Conservation (phyloP, 768 basidiomycete species). For the Pholiota molesta region DNA sequence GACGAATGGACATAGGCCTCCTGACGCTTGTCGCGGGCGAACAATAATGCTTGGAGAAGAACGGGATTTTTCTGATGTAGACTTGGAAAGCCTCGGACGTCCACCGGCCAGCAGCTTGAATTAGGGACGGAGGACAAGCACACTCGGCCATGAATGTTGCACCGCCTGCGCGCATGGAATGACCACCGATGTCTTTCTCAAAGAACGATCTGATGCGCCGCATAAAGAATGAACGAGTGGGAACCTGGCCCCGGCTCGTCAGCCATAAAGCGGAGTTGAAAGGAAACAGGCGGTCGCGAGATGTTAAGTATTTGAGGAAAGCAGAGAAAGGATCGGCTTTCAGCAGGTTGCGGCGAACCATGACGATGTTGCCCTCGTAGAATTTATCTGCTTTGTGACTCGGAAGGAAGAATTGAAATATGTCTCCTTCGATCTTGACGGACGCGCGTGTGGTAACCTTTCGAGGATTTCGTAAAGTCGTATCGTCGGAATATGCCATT, state of each 20-base stretch:
- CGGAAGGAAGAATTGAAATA: too few relatives aligned
- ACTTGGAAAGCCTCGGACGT: slow-evolving; percentile 10
- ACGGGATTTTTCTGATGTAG: slow-evolving; percentile 13
- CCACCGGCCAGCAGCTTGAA: slow-evolving; percentile 14
- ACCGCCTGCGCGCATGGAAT: slow-evolving; percentile 15
- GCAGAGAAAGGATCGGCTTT: not conserved
- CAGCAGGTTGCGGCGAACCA: too few relatives aligned
- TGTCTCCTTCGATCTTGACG: too few relatives aligned
- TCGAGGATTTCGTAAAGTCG: too few relatives aligned
- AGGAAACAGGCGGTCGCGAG: not conserved
- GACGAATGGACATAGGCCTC: too few relatives aligned
- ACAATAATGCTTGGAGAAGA: too few relatives aligned
- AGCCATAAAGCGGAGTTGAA: slow-evolving; percentile 8
- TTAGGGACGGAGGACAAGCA: not conserved
- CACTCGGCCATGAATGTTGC: slow-evolving; percentile 5
- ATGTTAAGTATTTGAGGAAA: not conserved
- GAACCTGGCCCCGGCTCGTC: not conserved
- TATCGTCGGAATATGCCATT: too few relatives aligned
- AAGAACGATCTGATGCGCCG: not conserved
- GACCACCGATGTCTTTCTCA: not conserved
- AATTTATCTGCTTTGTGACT: too few relatives aligned
- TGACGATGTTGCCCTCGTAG: too few relatives aligned
- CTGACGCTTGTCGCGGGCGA: too few relatives aligned
- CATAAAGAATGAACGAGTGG: slow-evolving; percentile 6
- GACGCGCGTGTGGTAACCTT: too few relatives aligned